Evolutionary conservation across 768 basidiomycete species (phyloP).

Genomic region (Pleurotus djamor): DNA sequence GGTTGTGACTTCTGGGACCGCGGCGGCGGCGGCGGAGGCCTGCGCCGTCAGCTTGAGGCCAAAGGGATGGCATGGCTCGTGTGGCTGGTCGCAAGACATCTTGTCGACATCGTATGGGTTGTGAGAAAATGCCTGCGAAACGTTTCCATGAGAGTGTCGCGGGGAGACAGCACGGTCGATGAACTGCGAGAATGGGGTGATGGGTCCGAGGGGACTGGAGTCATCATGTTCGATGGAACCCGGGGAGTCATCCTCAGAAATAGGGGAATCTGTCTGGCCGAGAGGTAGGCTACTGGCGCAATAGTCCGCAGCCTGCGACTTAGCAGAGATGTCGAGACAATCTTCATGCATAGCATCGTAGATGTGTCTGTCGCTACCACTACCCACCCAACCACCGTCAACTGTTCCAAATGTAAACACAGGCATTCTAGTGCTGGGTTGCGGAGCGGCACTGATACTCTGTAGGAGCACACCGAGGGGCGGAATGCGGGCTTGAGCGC

Average conservation of each 20-base stretch:
- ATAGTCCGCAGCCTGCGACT: not conserved
- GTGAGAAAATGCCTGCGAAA: too few species aligned
- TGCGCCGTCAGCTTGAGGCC: constrained; percentile 35
- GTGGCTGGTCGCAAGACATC: too few species aligned
- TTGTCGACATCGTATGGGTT: too few species aligned
- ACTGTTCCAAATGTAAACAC: not conserved
- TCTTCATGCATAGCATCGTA: not conserved
- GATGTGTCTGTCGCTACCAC: not conserved
- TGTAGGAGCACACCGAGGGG: constrained; percentile 46
- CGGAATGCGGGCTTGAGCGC: constrained; percentile 84
- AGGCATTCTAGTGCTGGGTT: constrained; percentile 8
- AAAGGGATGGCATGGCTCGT: not conserved
- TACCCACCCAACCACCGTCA: not conserved
- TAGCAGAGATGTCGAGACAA: not conserved
- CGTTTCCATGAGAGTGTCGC: constrained; percentile 1
- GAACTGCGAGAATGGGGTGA: constrained; percentile 77
- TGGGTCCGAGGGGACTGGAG: constrained; percentile 71
- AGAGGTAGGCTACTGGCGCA: not conserved
- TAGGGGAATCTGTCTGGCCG: constrained; percentile 33
- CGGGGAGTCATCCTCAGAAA: constrained; percentile 66
- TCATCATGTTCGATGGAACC: constrained; percentile 47
- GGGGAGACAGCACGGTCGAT: constrained; percentile 70
- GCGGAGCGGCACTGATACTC: constrained; percentile 14
- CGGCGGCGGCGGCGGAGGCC: constrained; percentile 38
- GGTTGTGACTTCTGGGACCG: constrained; percentile 28